Evolutionary conservation across 2,329 filamentous ascomycete species (phyloP), one percentile per base, ranked within the genome.

Genomic region (Aspergillus sclerotialis): DNA sequence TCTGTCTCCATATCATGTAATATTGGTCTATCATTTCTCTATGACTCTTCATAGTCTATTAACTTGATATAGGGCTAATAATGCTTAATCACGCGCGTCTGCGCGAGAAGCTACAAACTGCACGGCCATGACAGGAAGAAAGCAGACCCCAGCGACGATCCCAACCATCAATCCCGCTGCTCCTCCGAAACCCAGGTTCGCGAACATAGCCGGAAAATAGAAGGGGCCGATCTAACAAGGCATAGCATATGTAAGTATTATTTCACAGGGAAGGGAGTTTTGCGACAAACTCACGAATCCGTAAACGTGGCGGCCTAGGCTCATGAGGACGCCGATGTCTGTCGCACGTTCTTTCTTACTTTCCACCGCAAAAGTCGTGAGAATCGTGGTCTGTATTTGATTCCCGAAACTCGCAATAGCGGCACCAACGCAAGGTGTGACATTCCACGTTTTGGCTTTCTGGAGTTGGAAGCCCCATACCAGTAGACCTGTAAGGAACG

Each of bases 341-440:
- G 68, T 69, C 0, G 73, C 64, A 26, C 75, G 65, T 17, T 72
- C 61, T 2, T 60, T 64, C 40, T 76, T 69, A 45, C 72, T 75
- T 43, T 80, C 76, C 1, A 80, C 69, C 0, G 74, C 69, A 48
- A 78, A 80, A 0, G 76, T 78, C 15, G 77, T 70, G 28, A 76
- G 49, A 2, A 78, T 70, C 0, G 76, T 79, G 0, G 76, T 79
- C 11, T 78, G 65, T 27, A 80, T 69, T 51, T 80, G 76, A 39
- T 77, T 78, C 0, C 76, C 76, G 4, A 65, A 69, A 1, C 67
- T 69, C 0, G 62, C 64, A 40, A 73, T 68, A 2, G 65, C 74
- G 5, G 64, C 65, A 4, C 75, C 75, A 11, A 78, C 48, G 10
- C 76, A 58, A 0, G 76, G 76, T 0, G 72, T 75, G 4, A 78